Base-by-base conservation (phyloP, 2,329 filamentous ascomycete species). In the Botryotinia convoluta region DNA sequence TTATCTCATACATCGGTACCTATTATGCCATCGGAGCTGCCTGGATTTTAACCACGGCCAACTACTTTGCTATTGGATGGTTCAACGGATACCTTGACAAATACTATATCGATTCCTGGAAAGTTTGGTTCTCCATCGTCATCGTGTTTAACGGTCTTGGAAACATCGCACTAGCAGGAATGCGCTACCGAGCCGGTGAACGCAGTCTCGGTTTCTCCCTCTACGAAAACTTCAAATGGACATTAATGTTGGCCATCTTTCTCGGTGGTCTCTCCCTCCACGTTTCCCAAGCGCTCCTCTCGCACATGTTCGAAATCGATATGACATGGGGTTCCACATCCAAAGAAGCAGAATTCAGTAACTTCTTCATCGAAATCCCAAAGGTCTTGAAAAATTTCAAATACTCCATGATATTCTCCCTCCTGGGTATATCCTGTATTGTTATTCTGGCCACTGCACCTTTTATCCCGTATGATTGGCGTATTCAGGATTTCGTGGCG, bases 301-400 rank as follows among this genome's bases (percentile, higher is more conserved):
- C 90, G 7, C 94, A 97, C 84, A 93, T 96, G 88, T 93, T 96
- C 81, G 90, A 93, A 83, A 90, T 95, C 80, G 88, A 96, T 83
- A 95, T 96, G 91, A 89, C 88, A 4, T 96, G 93, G 93, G 93
- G 93, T 69, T 90, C 93, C 1, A 97, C 94, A 0, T 88, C 90
- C 59, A 97, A 97, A 83, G 94, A 97, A 84, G 89, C 89, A 68
- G 91, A 94, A 78, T 90, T 92, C 79, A 91, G 92, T 39, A 92
- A 93, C 82, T 97, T 97, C 83, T 95, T 95, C 83, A 92, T 93
- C 74, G 93, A 96, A 81, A 88, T 95, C 29, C 91, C 92, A 48
- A 92, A 92, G 80, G 92, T 97, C 59, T 81, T 95, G 78, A 91
- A 90, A 83, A 90, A 89, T 80, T 93, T 94, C 82, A 89, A 91